A percentile compares a stretch with the other conserved stretches of the same genome.
phyloP scores from a whole-genome alignment of 768 basidiomycete species.

The Leucocoprinus birnbaumii region DNA sequence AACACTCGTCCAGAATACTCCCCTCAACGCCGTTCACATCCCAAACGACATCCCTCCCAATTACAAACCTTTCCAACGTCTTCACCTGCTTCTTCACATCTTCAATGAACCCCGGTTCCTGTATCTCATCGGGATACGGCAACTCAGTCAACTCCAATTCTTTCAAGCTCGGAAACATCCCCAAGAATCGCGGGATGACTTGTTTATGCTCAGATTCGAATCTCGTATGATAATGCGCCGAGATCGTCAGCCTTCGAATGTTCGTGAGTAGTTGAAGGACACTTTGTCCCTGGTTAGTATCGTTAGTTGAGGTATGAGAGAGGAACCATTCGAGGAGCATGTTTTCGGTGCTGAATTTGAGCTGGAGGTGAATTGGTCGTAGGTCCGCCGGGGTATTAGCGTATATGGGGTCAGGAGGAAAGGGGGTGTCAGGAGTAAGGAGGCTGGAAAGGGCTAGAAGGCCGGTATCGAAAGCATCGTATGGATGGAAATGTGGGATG shows the following conservation, averaged over 20 bases:
- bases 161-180: background rate
- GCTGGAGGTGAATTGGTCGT: background rate
- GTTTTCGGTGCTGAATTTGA: constrained; percentile 6
- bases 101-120: background rate
- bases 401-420: background rate
- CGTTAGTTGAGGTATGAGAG: background rate
- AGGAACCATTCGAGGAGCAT: background rate
- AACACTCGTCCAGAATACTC: too few relatives aligned
- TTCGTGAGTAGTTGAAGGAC: background rate
- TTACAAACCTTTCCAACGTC: background rate
- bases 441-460: background rate
- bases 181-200: background rate
- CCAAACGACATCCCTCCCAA: background rate
- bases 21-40: background rate
- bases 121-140: background rate
- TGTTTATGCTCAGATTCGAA: background rate
- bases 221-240: background rate
- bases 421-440: background rate
- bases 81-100: background rate
- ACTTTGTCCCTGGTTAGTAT: background rate
- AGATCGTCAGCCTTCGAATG: background rate
- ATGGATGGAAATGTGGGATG: background rate
- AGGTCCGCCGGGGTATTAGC: too few relatives aligned
- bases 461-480: background rate
- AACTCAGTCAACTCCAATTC: background rate